A percentile compares a stretch with the other conserved stretches of the same genome.
Evolutionary conservation across 1,284 basidiomycete species (phyloP).

Genomic region (Austroboletus niveus): DNA sequence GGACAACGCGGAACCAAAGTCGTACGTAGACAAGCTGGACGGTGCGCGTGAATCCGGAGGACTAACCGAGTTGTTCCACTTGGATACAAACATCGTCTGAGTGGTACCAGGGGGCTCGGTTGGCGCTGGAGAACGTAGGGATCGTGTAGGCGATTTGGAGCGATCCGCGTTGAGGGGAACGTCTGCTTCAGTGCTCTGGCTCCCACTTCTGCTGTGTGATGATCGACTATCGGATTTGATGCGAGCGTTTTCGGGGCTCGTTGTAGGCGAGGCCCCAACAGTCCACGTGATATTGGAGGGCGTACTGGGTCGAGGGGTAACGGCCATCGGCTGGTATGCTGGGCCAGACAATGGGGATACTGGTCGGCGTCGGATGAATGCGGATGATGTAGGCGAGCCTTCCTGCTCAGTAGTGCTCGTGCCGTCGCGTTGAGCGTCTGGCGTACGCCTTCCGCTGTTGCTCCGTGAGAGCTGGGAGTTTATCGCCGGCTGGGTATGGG

Average conservation of each 20-base stretch:
- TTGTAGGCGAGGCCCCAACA: slow-evolving; percentile 24
- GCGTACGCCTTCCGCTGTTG: slow-evolving; percentile 60
- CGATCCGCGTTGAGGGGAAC: slow-evolving; percentile 38
- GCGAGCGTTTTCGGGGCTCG: slow-evolving; percentile 32
- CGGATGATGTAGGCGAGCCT: slow-evolving; percentile 45
- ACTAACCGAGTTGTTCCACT: slow-evolving; percentile 26
- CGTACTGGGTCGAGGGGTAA: slow-evolving; percentile 62
- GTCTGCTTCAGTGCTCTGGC: slow-evolving; percentile 52
- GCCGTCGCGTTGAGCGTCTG: slow-evolving; percentile 46
- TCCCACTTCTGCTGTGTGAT: slow-evolving; percentile 58
- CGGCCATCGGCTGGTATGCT: slow-evolving; percentile 58
- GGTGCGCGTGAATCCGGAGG: slow-evolving; percentile 43
- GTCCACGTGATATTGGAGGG: slow-evolving; percentile 74
- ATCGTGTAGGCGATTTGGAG: slow-evolving; percentile 43
- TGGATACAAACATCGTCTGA: slow-evolving; percentile 19
- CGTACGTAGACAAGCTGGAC: slow-evolving; percentile 51
- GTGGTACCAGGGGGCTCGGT: slow-evolving; percentile 51
- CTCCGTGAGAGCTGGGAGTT: slow-evolving; percentile 56
- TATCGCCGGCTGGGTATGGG: slow-evolving; percentile 41
- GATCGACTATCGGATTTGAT: slow-evolving; percentile 34
- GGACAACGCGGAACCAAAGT: slow-evolving; percentile 49
- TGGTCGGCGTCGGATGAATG: slow-evolving; percentile 55
- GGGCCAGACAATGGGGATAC: slow-evolving; percentile 62
- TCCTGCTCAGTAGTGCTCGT: slow-evolving; percentile 46
- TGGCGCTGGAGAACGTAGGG: slow-evolving; percentile 53